Base-by-base conservation (phyloP, 768 basidiomycete species). In the Lyophyllum atratum region DNA sequence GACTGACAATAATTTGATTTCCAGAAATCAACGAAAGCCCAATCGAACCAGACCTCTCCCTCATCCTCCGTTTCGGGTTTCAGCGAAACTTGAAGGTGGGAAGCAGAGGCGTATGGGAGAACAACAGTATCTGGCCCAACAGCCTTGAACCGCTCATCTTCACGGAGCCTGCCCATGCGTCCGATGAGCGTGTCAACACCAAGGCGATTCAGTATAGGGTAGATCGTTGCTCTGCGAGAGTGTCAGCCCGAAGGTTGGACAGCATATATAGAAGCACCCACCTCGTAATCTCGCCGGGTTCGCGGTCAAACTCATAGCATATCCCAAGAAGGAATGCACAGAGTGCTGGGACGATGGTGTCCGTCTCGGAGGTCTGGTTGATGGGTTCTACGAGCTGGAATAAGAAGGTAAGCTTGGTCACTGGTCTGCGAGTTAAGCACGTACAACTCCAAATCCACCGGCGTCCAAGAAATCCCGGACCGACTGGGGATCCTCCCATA, bases 21-120 rank as follows among this genome's bases (percentile, higher is more conserved):
- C 90, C 93, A 95, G 71, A 98, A 99, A 72, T 99, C 97, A 6
- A 97, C 86, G 72, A 98, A 98, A 0, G 89, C 84, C 93, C 95
- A 98, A 70, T 98, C 95, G 67, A 98, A 92, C 97, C 97, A 98
- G 37, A 97, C 80, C 72, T 95, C 93, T 25, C 85, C 91, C 65
- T 92, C 89, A 59, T 85, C 85, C 50, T 77, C 74, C 33, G 63
- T 64, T 48, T 77, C 75, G 10, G 69, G 62, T 59, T 78, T 81
- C 15, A 73, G 61, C 3, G 58, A 72, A 24, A 66, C 63, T 40
- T 70, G 74, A 43, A 65, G 70, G 49, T 73, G 67, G 26, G 74
- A 60, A 19, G 74, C 64, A 15, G 70, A 65, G 25, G 85, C 80
- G 58, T 80, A 81, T 7, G 81, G 65, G 17, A 88, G 74, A 21